Evolutionary conservation across 495 filamentous ascomycete genomes (phyloP), one percentile per base, ranked within the genome.

Genomic region (Aspergillus panamensis): DNA sequence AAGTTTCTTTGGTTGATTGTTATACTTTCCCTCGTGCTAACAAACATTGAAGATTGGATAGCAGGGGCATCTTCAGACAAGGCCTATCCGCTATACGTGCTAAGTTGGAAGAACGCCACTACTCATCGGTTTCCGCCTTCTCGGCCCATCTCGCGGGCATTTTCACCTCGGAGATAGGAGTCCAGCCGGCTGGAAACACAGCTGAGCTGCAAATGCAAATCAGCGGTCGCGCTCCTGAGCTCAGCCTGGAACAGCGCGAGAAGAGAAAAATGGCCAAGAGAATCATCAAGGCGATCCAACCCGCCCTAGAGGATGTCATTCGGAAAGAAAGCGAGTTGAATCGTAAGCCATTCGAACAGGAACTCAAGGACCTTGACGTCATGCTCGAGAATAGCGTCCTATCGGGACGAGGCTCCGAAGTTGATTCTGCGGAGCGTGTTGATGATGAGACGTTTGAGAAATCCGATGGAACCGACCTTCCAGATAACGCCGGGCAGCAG

Each of bases 241-340:
- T 90, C 17, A 85, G 77, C 55, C 69, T 84, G 35, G 82, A 87
- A 59, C 80, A 85, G 59, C 86, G 85, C 51, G 84, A 86, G 56
- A 82, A 82, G 61, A 81, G 84, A 61, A 85, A 80, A 64, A 74
- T 90, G 29, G 93, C 87, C 13, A 96, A 93, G 68, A 81, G 90
- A 43, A 92, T 97, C 50, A 79, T 96, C 57, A 91, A 89, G 69
- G 81, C 84, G 3, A 80, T 96, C 21, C 88, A 94, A 66, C 82
- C 84, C 16, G 79, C 83, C 39, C 74, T 96, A 7, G 90, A 96
- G 68, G 83, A 86, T 45, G 90, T 91, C 3, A 74, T 88, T 43
- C 79, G 81, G 50, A 89, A 88, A 37, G 93, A 97, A 69, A 84
- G 87, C 40, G 91, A 95, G 44, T 75, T 96, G 8, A 84, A 77